phyloP scores from a whole-genome alignment of 306 rosid genomes.

The Sphenostylis stenocarpa region DNA sequence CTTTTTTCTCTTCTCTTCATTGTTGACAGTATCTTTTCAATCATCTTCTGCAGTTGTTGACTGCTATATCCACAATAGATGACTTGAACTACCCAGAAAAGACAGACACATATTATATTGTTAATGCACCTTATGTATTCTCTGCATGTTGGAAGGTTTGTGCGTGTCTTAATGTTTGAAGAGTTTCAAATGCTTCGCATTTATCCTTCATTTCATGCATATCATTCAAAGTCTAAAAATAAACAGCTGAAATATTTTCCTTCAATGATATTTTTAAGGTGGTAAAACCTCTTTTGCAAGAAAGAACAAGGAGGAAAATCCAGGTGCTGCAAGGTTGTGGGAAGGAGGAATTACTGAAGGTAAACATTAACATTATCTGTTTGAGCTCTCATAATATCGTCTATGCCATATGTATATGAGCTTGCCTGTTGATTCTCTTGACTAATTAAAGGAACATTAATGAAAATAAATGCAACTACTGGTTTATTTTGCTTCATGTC shows the following conservation, averaged over 20 bases:
- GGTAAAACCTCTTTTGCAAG: constrained; percentile 94
- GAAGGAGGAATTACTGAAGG: constrained; percentile 85
- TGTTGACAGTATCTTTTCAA: constrained; percentile 36
- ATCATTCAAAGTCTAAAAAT: constrained; percentile 14
- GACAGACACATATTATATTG: constrained; percentile 86
- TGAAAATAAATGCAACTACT: not conserved
- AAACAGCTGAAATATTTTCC: not conserved
- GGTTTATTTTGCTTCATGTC: not conserved
- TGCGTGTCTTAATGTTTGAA: not conserved
- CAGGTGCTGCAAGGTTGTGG: constrained; percentile 92
- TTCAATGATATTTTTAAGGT: constrained; percentile 52
- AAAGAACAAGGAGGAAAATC: constrained; percentile 87
- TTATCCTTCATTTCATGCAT: not conserved
- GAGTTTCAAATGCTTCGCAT: constrained; percentile 12
- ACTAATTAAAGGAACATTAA: not conserved
- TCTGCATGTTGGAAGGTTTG: constrained; percentile 99
- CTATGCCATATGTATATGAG: not conserved
- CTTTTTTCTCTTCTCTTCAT: not conserved
- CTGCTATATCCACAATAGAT: constrained; percentile 83
- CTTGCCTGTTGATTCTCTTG: not conserved
- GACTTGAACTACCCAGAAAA: constrained; percentile 98
- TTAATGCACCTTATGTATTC: constrained; percentile 86
- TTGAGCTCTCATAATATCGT: not conserved
- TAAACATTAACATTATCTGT: constrained; percentile 20
- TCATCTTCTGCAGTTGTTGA: constrained; percentile 70